Percentiles rank a stretch among this genome's conserved stretches.
Evolutionary conservation across 2,329 filamentous ascomycete species (phyloP).

Genomic region (Fusarium nurragi): DNA sequence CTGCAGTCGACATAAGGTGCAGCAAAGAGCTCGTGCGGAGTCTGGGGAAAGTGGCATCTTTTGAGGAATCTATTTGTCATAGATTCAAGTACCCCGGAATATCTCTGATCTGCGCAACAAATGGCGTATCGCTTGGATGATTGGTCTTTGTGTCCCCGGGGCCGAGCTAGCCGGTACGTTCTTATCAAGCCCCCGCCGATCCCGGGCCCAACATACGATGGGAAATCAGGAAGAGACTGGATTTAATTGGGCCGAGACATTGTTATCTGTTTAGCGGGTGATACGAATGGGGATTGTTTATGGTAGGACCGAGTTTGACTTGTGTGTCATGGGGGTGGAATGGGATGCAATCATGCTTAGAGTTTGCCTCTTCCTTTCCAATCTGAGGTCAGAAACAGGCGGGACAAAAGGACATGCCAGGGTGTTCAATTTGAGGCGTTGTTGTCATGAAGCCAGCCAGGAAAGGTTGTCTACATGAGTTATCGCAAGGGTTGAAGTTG

Average conservation of each 20-base stretch:
- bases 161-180: conserved; percentile 24
- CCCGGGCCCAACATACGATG: conserved; percentile 5
- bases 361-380: background rate
- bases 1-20: conserved; percentile 5
- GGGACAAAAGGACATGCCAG: background rate
- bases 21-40: background rate
- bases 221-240: background rate
- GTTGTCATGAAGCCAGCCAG: background rate
- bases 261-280: conserved; percentile 2
- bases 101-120: conserved; percentile 10
- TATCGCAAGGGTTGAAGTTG: background rate
- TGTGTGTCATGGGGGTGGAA: conserved; percentile 1
- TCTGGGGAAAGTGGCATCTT: conserved; percentile 27
- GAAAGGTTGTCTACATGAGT: background rate
- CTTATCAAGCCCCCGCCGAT: conserved; percentile 25
- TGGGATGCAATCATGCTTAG: conserved; percentile 12
- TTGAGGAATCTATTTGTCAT: conserved; percentile 32
- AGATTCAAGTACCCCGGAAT: conserved; percentile 27
- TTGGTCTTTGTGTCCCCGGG: background rate
- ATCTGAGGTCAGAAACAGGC: background rate
- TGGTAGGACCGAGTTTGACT: background rate
- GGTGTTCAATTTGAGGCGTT: background rate
- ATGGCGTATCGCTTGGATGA: conserved; percentile 9
- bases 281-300: background rate
- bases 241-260: conserved; percentile 6